Evolutionary conservation across 2,329 filamentous ascomycete species (phyloP).

Genomic region (Tolypocladium cylindrosporum): DNA sequence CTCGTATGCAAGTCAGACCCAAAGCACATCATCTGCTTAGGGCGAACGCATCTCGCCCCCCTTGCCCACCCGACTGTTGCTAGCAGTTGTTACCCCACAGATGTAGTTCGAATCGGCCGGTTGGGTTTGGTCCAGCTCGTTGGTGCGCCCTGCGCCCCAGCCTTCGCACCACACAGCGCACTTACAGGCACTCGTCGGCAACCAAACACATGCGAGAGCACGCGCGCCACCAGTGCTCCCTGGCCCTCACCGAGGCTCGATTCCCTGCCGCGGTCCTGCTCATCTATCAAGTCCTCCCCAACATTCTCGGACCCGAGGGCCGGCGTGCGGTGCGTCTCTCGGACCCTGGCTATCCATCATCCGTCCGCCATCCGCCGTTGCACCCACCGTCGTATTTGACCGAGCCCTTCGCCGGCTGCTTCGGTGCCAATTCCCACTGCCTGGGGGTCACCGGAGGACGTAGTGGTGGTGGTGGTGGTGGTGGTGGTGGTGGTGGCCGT

Average conservation of each 20-base stretch:
- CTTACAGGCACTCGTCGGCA: not conserved
- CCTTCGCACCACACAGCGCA: not conserved
- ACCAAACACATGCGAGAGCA: not conserved
- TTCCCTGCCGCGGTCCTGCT: not conserved
- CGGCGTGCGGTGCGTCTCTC: not conserved
- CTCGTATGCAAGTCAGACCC: not conserved
- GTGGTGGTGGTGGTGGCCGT: too few relatives aligned
- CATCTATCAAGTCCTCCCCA: not conserved
- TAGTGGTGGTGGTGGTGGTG: not conserved
- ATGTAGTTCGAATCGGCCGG: not conserved
- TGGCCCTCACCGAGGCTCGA: conserved; percentile 2
- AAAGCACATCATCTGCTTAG: not conserved
- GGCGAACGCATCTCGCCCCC: not conserved
- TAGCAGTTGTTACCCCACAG: not conserved
- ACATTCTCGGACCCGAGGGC: not conserved
- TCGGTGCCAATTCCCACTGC: not conserved
- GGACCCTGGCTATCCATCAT: not conserved
- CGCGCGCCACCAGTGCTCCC: not conserved
- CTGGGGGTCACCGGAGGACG: not conserved
- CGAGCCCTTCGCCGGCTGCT: not conserved
- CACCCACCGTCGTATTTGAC: not conserved
- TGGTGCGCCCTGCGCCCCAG: not conserved
- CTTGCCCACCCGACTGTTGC: not conserved
- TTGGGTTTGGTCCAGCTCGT: not conserved
- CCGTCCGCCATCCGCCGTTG: not conserved